phyloP scores from a whole-genome alignment of 305 asterid species.

The Fraxinus albicans region DNA sequence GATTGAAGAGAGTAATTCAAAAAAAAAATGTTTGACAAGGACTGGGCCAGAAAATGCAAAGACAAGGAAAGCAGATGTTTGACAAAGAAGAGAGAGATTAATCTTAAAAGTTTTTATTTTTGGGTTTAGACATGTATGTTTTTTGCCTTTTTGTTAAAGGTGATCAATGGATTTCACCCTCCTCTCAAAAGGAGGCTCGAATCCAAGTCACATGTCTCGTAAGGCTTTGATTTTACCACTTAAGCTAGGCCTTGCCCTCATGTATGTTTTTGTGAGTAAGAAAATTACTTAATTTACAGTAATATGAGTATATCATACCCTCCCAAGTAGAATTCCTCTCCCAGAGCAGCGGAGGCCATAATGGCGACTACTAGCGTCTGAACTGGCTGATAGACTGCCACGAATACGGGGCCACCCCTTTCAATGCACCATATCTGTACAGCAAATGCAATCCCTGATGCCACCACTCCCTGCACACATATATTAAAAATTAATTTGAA shows the following conservation, averaged over 20 bases:
- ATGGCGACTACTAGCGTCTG: conserved; percentile 98
- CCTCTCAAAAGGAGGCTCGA: background rate
- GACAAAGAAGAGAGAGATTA: too few relatives aligned
- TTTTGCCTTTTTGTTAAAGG: too few relatives aligned
- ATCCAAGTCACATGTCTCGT: background rate
- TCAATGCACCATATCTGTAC: conserved; percentile 99
- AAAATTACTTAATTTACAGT: background rate
- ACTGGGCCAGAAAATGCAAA: too few relatives aligned
- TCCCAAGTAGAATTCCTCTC: conserved; percentile 90
- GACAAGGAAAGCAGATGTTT: too few relatives aligned
- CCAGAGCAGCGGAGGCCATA: conserved; percentile 69
- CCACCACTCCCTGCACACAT: conserved; percentile 78
- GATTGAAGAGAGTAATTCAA: too few relatives aligned
- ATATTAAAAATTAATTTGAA: too few relatives aligned
- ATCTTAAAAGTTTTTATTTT: background rate
- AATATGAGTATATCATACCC: conserved; percentile 48
- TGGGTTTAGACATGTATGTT: background rate
- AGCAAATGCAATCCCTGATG: conserved; percentile 97
- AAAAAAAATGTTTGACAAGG: too few relatives aligned
- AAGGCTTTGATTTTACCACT: background rate
- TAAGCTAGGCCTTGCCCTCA: background rate
- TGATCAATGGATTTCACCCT: background rate
- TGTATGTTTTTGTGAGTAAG: background rate
- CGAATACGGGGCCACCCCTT: conserved; percentile 97
- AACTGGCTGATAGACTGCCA: conserved; percentile 97